Evolutionary conservation across 192 early-diverging fungal species (phyloP).

Genomic region (Coemansia sp.): DNA sequence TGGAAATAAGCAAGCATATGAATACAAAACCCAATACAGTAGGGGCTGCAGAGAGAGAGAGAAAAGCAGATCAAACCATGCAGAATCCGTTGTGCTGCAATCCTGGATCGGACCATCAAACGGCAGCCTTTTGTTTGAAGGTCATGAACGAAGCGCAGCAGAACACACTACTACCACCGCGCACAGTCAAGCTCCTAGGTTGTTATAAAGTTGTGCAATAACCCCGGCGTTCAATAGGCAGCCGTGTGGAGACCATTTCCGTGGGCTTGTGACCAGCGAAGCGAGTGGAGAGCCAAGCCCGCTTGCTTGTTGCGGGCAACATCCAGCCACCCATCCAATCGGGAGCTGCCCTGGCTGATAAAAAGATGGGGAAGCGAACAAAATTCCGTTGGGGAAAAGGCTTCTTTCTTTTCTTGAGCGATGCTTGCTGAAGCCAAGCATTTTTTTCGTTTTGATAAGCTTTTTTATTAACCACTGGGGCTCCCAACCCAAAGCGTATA

Average conservation of each 20-base stretch:
- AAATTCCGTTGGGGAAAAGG: not conserved
- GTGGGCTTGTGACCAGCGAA: not conserved
- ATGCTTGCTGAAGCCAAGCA: not conserved
- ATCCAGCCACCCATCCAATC: not conserved
- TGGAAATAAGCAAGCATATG: no score
- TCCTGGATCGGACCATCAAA: no score
- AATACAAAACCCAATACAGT: no score
- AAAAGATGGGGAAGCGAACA: not conserved
- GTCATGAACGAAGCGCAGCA: no score
- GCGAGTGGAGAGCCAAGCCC: no score
- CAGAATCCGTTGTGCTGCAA: no score
- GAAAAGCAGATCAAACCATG: no score
- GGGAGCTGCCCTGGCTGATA: not conserved
- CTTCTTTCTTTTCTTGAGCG: not conserved
- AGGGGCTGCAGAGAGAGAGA: no score
- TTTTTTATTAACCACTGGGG: not conserved
- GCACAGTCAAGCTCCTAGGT: no score
- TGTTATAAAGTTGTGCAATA: no score
- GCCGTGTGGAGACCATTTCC: not conserved
- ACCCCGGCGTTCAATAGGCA: not conserved
- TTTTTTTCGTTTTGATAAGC: not conserved
- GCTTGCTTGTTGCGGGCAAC: not conserved
- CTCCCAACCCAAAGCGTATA: not conserved
- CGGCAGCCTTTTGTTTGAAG: no score
- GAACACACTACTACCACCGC: no score